These are phyloP conservation scores for Cochlearia excelsa DNA, from an alignment of 345 rosid species.

Conservation along the genomic window DNA sequence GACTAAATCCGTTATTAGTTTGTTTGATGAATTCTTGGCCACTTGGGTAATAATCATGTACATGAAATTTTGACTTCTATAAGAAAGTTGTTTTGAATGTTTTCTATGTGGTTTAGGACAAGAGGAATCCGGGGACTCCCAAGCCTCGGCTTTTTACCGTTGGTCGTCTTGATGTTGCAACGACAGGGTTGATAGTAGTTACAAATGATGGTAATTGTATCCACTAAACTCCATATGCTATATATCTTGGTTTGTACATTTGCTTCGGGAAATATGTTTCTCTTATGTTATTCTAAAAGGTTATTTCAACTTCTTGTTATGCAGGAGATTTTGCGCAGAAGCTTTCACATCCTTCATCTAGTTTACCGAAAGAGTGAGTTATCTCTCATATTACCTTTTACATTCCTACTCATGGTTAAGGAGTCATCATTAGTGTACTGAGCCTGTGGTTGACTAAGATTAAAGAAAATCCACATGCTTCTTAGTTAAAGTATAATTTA, in stretches of 20 bases:
- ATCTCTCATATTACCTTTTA: conserved; percentile 10
- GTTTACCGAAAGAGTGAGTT: conserved; percentile 78
- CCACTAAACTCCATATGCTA: conserved; percentile 8
- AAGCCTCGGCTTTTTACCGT: conserved; percentile 90
- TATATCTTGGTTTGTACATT: conserved; percentile 9
- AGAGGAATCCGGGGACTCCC: conserved; percentile 64
- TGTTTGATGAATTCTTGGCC: conserved; percentile 68
- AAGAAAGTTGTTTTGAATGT: conserved; percentile 1
- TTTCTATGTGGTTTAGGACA: conserved; percentile 43
- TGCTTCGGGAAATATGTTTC: neutral
- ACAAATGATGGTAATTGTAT: conserved; percentile 75
- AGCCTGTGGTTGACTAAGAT: neutral
- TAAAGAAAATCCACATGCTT: neutral
- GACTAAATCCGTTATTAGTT: conserved; percentile 56
- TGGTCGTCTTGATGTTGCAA: conserved; percentile 97
- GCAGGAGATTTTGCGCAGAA: conserved; percentile 87
- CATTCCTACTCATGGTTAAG: neutral
- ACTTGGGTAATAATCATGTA: conserved; percentile 53
- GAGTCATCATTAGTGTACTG: neutral
- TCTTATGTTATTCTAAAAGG: conserved; percentile 19
- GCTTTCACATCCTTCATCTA: conserved; percentile 86
- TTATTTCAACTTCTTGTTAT: conserved; percentile 19
- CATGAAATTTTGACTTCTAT: neutral
- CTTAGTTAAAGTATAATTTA: neutral
- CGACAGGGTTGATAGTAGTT: conserved; percentile 75